Base-by-base conservation (phyloP, 164 flowering plant species). In the Chimonanthus praecox region DNA sequence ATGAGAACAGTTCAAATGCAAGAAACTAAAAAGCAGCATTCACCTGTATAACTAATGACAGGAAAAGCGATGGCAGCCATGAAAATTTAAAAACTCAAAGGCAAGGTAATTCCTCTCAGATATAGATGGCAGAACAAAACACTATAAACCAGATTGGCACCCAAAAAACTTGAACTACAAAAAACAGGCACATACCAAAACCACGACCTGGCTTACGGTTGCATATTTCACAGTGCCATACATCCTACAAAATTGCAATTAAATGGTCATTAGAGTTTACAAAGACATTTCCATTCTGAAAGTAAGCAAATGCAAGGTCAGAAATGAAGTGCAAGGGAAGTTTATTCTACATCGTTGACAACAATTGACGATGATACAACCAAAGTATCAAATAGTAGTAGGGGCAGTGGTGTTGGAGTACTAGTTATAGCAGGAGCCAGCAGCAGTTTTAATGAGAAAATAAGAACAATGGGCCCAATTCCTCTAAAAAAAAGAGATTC, bases 151-250 rank as follows among this genome's bases (percentile, higher is more conserved):
- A 65, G 68, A 7, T 33, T 43, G 44, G 44, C 16, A 7, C 5
- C 13, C 68, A 65, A 65, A 8, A 44, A 11, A 65, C 18, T 44
- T 43, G 44, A 33, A 44, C 47, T 33, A 10, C 9, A 20, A 45
- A 47, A 6, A 77, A 69, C 9, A 68, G 75, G 49, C 54, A 80
- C 95, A 51, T 87, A 96, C 99, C 99, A 82, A 94, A 96, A 44
- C 99, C 99, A 75, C 98, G 95, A 54, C 99, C 99, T 67, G 99
- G 98, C 82, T 89, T 96, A 71, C 89, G 90, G 73, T 91, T 94
- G 86, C 99, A 96, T 82, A 96, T 96, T 79, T 92, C 98, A 85
- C 99, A 96, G 76, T 96, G 98, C 99, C 98, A 96, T 64, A 87
- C 94, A 87, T 96, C 99, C 99, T 96, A 90, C 73, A 82, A 78